Evolutionary conservation across 768 basidiomycete species (phyloP).

Genomic region (Phylloporus sp.): DNA sequence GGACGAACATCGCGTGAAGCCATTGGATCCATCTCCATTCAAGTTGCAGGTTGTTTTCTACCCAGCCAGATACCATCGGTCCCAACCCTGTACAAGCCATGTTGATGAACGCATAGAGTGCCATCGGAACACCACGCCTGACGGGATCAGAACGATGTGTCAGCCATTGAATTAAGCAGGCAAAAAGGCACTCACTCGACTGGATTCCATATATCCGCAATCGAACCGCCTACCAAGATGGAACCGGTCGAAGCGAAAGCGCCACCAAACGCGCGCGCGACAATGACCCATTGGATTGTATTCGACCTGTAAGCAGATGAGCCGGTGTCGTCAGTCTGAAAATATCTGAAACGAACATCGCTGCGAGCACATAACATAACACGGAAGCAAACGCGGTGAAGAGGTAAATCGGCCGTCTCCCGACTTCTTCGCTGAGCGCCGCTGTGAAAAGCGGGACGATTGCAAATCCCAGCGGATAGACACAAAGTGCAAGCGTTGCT

Average conservation of each 20-base stretch:
- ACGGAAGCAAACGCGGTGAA: slow-evolving; percentile 41
- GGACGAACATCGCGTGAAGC: slow-evolving; percentile 60
- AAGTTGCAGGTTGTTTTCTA: slow-evolving; percentile 53
- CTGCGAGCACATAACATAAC: slow-evolving; percentile 37
- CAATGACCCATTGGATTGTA: slow-evolving; percentile 52
- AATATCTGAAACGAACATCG: slow-evolving; percentile 16
- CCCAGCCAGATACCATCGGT: slow-evolving; percentile 59
- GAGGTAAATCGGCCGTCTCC: slow-evolving; percentile 55
- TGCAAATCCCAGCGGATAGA: slow-evolving; percentile 59
- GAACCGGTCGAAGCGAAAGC: slow-evolving; percentile 61
- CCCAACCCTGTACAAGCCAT: slow-evolving; percentile 62
- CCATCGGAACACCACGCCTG: slow-evolving; percentile 73
- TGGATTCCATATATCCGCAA: slow-evolving; percentile 62
- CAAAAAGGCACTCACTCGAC: slow-evolving; percentile 42
- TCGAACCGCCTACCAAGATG: slow-evolving; percentile 66
- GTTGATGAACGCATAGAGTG: slow-evolving; percentile 58
- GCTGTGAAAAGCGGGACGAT: slow-evolving; percentile 59
- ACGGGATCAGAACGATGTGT: neutral
- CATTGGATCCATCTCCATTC: slow-evolving; percentile 83
- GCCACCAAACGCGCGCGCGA: slow-evolving; percentile 59
- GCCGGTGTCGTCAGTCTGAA: neutral
- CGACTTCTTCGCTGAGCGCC: slow-evolving; percentile 67
- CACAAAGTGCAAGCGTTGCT: slow-evolving; percentile 44
- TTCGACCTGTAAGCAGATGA: slow-evolving; percentile 24
- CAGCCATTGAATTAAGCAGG: neutral